phyloP scores from a whole-genome alignment of 2,329 filamentous ascomycete genomes.

The Ambrosiella xylebori region DNA sequence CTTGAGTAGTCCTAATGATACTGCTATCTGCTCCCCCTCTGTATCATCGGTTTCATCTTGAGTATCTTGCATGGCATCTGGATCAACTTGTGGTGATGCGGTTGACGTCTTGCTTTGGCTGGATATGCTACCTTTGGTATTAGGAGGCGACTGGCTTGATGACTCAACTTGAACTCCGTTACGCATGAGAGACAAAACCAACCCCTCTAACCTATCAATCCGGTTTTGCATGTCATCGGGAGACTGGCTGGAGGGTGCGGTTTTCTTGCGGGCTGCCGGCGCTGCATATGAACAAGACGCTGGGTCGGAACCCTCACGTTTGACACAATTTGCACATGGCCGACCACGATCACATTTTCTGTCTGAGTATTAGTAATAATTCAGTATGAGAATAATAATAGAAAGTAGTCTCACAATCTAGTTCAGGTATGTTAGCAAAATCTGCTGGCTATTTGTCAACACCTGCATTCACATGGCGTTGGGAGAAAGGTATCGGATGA shows the following conservation, averaged over 20 bases:
- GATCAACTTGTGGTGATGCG: neutral
- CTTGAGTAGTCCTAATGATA: slow-evolving; percentile 68
- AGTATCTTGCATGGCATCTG: slow-evolving; percentile 3
- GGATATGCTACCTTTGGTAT: neutral
- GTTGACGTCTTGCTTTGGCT: slow-evolving; percentile 1
- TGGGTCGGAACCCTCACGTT: slow-evolving; percentile 69
- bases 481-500: slow-evolving; percentile 5
- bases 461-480: slow-evolving; percentile 7
- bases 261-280: slow-evolving; percentile 56
- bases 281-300: slow-evolving; percentile 72
- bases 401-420: slow-evolving; percentile 11
- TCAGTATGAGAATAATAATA: neutral
- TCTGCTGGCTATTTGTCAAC: slow-evolving; percentile 21
- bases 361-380: slow-evolving; percentile 7
- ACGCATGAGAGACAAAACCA: slow-evolving; percentile 89
- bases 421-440: neutral
- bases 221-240: slow-evolving; percentile 98
- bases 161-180: slow-evolving; percentile 45
- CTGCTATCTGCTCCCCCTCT: slow-evolving; percentile 29
- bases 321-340: slow-evolving; percentile 88
- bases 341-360: slow-evolving; percentile 86
- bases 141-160: slow-evolving; percentile 15
- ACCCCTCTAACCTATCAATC: slow-evolving; percentile 82
- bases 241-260: slow-evolving; percentile 38
- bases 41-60: slow-evolving; percentile 14